Base-by-base conservation (phyloP, 2,329 filamentous ascomycete species). In the Microdochium bolleyi region DNA sequence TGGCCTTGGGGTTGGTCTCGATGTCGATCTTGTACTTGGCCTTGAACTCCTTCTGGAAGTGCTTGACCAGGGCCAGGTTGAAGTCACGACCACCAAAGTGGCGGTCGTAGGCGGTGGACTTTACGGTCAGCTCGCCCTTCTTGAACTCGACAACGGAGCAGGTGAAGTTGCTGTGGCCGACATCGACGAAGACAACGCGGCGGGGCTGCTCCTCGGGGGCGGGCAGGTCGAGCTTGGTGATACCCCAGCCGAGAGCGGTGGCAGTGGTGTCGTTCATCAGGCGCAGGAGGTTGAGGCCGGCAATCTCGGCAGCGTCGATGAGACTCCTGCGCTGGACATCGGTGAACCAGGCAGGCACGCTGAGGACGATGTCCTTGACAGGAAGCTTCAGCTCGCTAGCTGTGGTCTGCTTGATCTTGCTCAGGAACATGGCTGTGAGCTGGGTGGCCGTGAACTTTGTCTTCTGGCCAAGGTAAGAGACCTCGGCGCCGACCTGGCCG, bases 261-360 rank as follows among this genome's bases (percentile, higher is more conserved):
- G 94, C 94, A 51, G 94, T 97, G 61, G 90, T 96, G 75, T 97
- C 94, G 76, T 99, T 99, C 80, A 99, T 95, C 58, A 99, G 80
- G 56, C 94, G 85, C 59, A 99, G 85, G 38, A 92, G 79, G 76
- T 95, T 96, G 64, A 99, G 80, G 56, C 92, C 92, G 54, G 92
- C 90, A 63, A 99, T 89, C 68, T 97, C 92, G 62, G 91, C 83
- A 54, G 94, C 92, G 67, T 97, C 92, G 63, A 97, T 80, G 58
- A 99, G 79, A 62, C 84, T 84, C 66, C 94, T 84, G 68, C 94
- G 88, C 80, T 99, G 94, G 56, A 87, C 76, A 70, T 99, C 94
- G 56, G 92, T 96, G 78, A 96, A 99, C 94, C 94, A 99, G 19
- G 91, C 85, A 48, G 94, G 94, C 50, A 95, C 90, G 68, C 89